Evolutionary conservation across 2,329 filamentous ascomycete species (phyloP).

Genomic region (Plectosphaerella plurivora): DNA sequence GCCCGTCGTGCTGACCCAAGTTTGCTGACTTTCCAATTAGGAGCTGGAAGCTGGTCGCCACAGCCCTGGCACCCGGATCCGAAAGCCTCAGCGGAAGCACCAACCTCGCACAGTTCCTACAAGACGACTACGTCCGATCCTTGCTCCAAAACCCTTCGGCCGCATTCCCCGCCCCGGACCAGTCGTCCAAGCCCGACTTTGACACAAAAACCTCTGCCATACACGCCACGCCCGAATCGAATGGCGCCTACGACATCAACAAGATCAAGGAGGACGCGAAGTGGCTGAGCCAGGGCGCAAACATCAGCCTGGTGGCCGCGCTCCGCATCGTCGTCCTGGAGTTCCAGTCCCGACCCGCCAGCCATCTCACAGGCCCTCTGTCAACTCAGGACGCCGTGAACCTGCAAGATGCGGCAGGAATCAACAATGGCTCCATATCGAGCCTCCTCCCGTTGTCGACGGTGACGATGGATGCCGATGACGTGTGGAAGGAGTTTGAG

Average conservation of each 20-base stretch:
- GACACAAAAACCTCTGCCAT: slow-evolving; percentile 85
- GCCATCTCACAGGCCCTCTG: slow-evolving; percentile 65
- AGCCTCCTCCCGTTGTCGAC: slow-evolving; percentile 51
- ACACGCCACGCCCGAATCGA: slow-evolving; percentile 66
- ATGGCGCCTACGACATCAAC: slow-evolving; percentile 67
- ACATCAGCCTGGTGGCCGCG: slow-evolving; percentile 77
- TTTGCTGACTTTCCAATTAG: slow-evolving; percentile 25
- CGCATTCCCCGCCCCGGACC: slow-evolving; percentile 60
- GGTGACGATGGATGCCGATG: slow-evolving; percentile 46
- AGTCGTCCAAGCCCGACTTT: slow-evolving; percentile 65
- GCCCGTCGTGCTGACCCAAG: slow-evolving; percentile 4
- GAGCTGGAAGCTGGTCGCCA: slow-evolving; percentile 58
- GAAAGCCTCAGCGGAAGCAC: slow-evolving; percentile 48
- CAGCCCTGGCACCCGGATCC: slow-evolving; percentile 51
- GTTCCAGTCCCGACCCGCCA: slow-evolving; percentile 74
- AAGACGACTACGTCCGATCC: slow-evolving; percentile 61
- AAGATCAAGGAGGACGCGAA: slow-evolving; percentile 78
- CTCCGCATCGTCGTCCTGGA: slow-evolving; percentile 78
- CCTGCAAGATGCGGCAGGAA: slow-evolving; percentile 68
- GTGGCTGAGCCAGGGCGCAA: slow-evolving; percentile 77
- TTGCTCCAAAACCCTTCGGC: slow-evolving; percentile 65
- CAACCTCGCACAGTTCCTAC: slow-evolving; percentile 64
- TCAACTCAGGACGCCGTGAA: slow-evolving; percentile 76
- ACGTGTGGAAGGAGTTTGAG: slow-evolving; percentile 51
- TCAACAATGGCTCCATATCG: slow-evolving; percentile 55